Evolutionary conservation across 2,329 filamentous ascomycete genomes (phyloP), one percentile per base, ranked within the genome.

Genomic region (Samsoniella hepiali): DNA sequence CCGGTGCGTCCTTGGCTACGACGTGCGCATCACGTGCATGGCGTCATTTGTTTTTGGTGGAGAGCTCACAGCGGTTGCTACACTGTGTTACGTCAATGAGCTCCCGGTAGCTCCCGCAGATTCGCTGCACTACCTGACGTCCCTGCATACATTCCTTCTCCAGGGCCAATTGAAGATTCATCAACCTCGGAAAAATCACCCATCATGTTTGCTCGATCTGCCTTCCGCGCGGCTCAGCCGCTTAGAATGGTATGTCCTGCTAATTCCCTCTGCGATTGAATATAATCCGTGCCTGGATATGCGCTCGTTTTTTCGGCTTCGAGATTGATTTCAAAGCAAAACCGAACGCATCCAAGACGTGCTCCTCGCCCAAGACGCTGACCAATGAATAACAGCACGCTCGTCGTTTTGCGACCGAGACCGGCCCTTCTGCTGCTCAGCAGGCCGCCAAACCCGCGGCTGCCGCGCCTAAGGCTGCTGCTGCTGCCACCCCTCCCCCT

Each of bases 391-490:
- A 77, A 51, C 78, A 82, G 79, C 77, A 78, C 69, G 73, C 77
- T 67, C 81, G 82, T 67, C 77, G 77, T 72, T 97, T 96, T 77
- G 91, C 93, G 63, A 90, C 91, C 67, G 82, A 87, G 70, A 68
- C 75, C 11, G 62, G 55, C 32, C 38, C 55, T 9, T 47, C 62
- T 22, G 47, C 62, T 22, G 27, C 62, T 17, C n/a, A 55, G 53
- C 44, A 42, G 22, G 68, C 68, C 63, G 58, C 57, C 13, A 51
- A 81, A 78, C 77, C 78, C 69, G 73, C 77, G 66, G 81, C 82
- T 66, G 77, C 77, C 72, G 97, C 58, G 22, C 22, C 58, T 15
- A 53, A 51, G 58, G 15, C 54, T 5, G 65, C 56, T 7, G 22
- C 22, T 72, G 50, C 56, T 7, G 65, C 72, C 42, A 71, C 69